Percentiles rank a stretch among this genome's conserved stretches.
Evolutionary conservation across 345 rosid genomes (phyloP).

Genomic region (Eucalyptus sp.): DNA sequence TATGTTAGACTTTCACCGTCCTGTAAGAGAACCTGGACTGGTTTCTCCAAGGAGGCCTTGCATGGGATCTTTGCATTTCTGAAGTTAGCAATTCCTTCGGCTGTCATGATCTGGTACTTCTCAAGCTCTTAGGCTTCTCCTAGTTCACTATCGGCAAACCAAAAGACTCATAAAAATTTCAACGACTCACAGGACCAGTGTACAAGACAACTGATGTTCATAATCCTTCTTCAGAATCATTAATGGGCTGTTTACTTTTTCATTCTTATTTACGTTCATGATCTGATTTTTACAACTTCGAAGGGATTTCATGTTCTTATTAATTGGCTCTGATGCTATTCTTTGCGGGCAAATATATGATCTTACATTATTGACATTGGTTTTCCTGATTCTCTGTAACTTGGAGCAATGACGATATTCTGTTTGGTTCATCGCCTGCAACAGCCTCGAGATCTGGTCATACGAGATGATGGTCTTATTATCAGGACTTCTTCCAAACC

Average conservation of each 20-base stretch:
- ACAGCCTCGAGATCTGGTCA: not conserved
- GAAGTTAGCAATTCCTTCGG: not conserved
- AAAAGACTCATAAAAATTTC: not conserved
- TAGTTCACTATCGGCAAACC: not conserved
- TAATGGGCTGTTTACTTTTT: not conserved
- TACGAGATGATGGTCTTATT: not conserved
- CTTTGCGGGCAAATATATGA: not conserved
- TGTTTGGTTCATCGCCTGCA: not conserved
- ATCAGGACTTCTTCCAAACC: not conserved
- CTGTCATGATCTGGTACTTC: not conserved
- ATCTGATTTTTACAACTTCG: not conserved
- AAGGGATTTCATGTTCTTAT: not conserved
- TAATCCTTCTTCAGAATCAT: not conserved
- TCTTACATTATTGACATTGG: not conserved
- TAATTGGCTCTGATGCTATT: not conserved
- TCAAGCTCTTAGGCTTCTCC: not conserved
- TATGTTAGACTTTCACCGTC: not conserved
- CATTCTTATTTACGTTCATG: not conserved
- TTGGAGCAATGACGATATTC: not conserved
- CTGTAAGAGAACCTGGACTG: not conserved
- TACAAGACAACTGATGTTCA: not conserved
- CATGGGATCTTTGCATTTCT: not conserved
- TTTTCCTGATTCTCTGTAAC: not conserved
- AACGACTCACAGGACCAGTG: not conserved
- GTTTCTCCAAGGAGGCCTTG: not conserved